A percentile compares a stretch with the other conserved stretches of the same genome.
Conservation (phyloP, 2,329 filamentous ascomycete species). For the Dactylellina sp. region DNA sequence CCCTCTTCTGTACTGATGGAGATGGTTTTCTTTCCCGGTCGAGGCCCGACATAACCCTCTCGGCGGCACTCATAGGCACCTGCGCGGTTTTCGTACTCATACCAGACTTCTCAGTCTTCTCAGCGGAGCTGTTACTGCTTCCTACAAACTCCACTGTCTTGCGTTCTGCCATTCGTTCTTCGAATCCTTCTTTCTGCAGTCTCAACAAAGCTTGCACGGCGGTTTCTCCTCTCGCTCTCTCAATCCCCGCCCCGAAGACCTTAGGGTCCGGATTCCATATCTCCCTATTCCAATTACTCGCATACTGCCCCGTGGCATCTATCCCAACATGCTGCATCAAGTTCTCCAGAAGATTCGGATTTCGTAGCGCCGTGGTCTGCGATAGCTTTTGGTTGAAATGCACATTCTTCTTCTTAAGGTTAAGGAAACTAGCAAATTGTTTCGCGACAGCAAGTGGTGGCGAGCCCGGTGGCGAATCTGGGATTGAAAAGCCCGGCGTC, state of each 20-base stretch:
- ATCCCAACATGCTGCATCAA: slow-evolving; percentile 76
- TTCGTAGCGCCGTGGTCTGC: slow-evolving; percentile 74
- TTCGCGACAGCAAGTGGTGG: slow-evolving; percentile 69
- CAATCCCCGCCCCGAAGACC: slow-evolving; percentile 40
- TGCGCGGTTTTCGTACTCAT: slow-evolving; percentile 7
- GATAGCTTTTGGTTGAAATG: slow-evolving; percentile 84
- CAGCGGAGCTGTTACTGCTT: slow-evolving; percentile 5
- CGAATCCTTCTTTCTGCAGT: slow-evolving; percentile 66
- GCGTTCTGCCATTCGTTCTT: slow-evolving; percentile 59
- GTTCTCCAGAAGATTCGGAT: slow-evolving; percentile 78
- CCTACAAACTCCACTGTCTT: slow-evolving; percentile 57
- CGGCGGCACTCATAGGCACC: slow-evolving; percentile 58
- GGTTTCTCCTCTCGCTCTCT: slow-evolving; percentile 41
- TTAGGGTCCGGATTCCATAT: slow-evolving; percentile 70
- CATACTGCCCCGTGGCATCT: slow-evolving; percentile 72
- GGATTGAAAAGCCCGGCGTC: slow-evolving; percentile 74
- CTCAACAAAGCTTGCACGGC: slow-evolving; percentile 59
- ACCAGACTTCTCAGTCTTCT: slow-evolving; percentile 16
- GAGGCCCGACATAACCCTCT: slow-evolving; percentile 60
- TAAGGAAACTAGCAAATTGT: slow-evolving; percentile 79
- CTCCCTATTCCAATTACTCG: slow-evolving; percentile 70
- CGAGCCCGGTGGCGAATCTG: slow-evolving; percentile 76
- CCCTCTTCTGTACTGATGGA: slow-evolving; percentile 39
- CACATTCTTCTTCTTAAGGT: slow-evolving; percentile 78
- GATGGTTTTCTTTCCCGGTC: slow-evolving; percentile 57